Base-by-base conservation (phyloP, 2,329 filamentous ascomycete genomes). In the Sarocladiaceae sp. region DNA sequence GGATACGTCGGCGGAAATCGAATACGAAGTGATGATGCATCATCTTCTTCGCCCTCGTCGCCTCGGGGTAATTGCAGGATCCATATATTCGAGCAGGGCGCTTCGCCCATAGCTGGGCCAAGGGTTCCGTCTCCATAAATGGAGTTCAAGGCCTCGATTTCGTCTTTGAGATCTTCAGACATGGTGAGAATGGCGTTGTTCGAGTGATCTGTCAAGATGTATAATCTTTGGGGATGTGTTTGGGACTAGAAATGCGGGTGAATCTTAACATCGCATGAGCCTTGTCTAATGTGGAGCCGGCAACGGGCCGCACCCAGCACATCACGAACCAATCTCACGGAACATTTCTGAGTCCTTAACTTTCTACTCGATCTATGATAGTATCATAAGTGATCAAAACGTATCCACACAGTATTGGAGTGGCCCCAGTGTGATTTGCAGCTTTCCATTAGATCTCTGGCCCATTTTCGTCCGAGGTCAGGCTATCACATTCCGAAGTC, bases 71-170 rank as follows among this genome's bases (percentile, higher is more conserved):
- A 78, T 49, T 77, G 79, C 48, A 97, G 77, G 51, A 86, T 68
- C 68, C 85, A 83, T 58, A 79, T 59, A 55, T 35, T 6, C 50
- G 49, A 39, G 37, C 28, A 5, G 42, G 25, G 39, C 60, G 70
- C 56, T 18, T 63, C 59, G 35, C 68, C 62, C 20, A 70, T 66
- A 54, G 71, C 62, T 39, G 74, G 63, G 50, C 67, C 53, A 53
- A 92, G 74, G 11, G 86, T 87, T n/a, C 73, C 75, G 46, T 83
- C 77, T 57, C 84, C 86, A 69, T 92, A 94, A 58, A 94, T 94
- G 52, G 89, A 88, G 68, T 93, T 94, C 62, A 94, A 86, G 56
- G 87, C 89, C 63, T 86, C 86, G 26, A 92, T 72, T 65, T 94
- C 89, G 69, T 94, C 88, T 47, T 70, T 66, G 23, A 93, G 77